Percentiles rank a stretch among this genome's conserved stretches.
Conservation (phyloP, 2,329 filamentous ascomycete species). For the Phaeosphaeria sp. region DNA sequence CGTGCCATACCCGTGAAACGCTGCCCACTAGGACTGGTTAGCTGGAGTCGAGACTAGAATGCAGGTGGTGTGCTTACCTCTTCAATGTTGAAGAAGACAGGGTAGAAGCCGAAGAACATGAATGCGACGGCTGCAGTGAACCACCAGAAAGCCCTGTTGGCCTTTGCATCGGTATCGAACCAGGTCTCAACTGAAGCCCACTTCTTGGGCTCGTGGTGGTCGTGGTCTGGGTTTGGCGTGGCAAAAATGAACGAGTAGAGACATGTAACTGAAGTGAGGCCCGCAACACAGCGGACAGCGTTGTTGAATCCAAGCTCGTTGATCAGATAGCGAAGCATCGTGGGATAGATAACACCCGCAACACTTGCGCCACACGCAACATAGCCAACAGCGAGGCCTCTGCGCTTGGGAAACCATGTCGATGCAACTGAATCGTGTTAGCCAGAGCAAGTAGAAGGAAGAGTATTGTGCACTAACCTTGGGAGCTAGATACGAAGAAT, state of each 20-base stretch:
- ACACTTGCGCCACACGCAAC: constrained; percentile 60
- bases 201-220: constrained; percentile 47
- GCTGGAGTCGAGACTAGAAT: neutral
- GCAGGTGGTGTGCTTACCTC: constrained; percentile 44
- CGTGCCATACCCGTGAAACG: constrained; percentile 50
- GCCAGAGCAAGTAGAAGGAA: neutral
- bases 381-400: constrained; percentile 57
- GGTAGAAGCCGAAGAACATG: constrained; percentile 61
- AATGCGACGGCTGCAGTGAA: constrained; percentile 55
- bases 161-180: constrained; percentile 55
- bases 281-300: constrained; percentile 52
- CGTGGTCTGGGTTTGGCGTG: constrained; percentile 52
- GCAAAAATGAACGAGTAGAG: constrained; percentile 53
- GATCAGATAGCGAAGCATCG: constrained; percentile 56
- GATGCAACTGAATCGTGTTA: constrained; percentile 50
- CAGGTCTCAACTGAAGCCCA: constrained; percentile 50
- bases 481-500: constrained; percentile 60
- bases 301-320: constrained; percentile 53
- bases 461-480: constrained; percentile 48
- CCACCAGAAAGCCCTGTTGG: constrained; percentile 52
- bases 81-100: constrained; percentile 61
- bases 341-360: constrained; percentile 55
- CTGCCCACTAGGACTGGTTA: constrained; percentile 52
- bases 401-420: constrained; percentile 57
- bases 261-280: constrained; percentile 50